Evolutionary conservation across 2,329 filamentous ascomycete genomes (phyloP), one percentile per base, ranked within the genome.

Genomic region (Cercospora sojina): DNA sequence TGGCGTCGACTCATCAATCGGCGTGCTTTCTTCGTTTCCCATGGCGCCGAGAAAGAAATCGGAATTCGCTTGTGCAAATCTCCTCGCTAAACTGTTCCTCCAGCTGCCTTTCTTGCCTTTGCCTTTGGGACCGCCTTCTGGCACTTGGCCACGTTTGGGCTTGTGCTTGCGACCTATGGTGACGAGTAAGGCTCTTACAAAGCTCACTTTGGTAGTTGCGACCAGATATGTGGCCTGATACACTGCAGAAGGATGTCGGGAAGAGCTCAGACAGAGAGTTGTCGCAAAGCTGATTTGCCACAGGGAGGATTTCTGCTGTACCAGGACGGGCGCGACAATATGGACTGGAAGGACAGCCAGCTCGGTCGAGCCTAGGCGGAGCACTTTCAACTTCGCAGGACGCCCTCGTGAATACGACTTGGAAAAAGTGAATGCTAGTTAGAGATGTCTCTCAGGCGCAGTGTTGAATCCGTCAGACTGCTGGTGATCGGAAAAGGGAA

Each of bases 21-120:
- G 81, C 32, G 81, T 83, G 25, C 91, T 96, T 71, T 88, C 84
- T 76, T 96, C 92, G 78, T 97, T 92, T 66, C 93, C 93, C 94
- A 97, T 97, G 64, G 82, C 91, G 77, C 35, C 55, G 55, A 56
- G 35, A 16, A 70, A 71, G 64, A 71, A 64, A 16, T 65, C 67
- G 4, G 62, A 64, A 25, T 64, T 56, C 7, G 29, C 43, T 8
- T 57, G 56, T 20, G 65, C 59, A n/a, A 53, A 62, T 59, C 62
- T 64, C 38, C 58, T 59, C 12, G 55, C 41, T 23, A 65, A 47
- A 32, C 70, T 67, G 43, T 65, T 67, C 71, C 71, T 70, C 57
- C 69, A 70, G 62, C 75, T 65, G 35, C 49, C 63, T 56, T 64
- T 65, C 60, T 69, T 74, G 70, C 70, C 72, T 43, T 70, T 71